phyloP scores from a whole-genome alignment of 2,329 filamentous ascomycete species.

The Magnaporthales sp. region DNA sequence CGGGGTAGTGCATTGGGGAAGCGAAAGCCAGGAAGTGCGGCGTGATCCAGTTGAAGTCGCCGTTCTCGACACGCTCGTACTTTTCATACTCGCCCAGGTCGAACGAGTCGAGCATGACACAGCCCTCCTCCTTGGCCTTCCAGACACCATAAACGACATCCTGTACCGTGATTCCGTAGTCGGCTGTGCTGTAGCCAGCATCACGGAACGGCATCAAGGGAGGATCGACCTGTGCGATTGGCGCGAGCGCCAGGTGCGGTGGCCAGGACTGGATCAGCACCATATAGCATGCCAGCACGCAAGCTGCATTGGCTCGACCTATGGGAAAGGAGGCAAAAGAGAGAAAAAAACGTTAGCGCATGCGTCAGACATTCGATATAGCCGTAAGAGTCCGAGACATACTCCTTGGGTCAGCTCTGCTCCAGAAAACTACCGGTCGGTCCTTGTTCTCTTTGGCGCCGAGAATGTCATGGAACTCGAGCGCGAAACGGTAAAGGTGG shows the following conservation, averaged over 20 bases:
- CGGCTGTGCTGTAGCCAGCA: conserved; percentile 95
- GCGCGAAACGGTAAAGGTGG: conserved; percentile 90
- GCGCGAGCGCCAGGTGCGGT: conserved; percentile 87
- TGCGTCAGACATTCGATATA: background rate
- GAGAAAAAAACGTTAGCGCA: background rate
- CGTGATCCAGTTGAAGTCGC: conserved; percentile 99
- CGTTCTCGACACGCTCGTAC: conserved; percentile 92
- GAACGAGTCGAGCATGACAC: conserved; percentile 88
- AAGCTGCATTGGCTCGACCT: conserved; percentile 90
- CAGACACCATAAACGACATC: conserved; percentile 97
- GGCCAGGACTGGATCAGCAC: conserved; percentile 97
- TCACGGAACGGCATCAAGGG: conserved; percentile 98
- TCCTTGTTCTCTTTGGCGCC: conserved; percentile 86
- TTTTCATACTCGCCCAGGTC: conserved; percentile 95
- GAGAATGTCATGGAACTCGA: conserved; percentile 90
- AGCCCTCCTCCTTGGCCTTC: conserved; percentile 94
- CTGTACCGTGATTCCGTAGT: conserved; percentile 92
- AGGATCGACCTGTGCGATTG: conserved; percentile 92
- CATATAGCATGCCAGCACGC: conserved; percentile 96
- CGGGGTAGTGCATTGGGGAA: conserved; percentile 78
- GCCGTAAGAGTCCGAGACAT: conserved; percentile 27
- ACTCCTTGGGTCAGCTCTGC: conserved; percentile 84
- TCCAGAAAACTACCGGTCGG: conserved; percentile 92
- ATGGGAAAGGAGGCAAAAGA: background rate
- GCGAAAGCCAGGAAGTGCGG: conserved; percentile 94